Evolutionary conservation across 495 filamentous ascomycete species (phyloP).

Genomic region (Geoglossum glabrum): DNA sequence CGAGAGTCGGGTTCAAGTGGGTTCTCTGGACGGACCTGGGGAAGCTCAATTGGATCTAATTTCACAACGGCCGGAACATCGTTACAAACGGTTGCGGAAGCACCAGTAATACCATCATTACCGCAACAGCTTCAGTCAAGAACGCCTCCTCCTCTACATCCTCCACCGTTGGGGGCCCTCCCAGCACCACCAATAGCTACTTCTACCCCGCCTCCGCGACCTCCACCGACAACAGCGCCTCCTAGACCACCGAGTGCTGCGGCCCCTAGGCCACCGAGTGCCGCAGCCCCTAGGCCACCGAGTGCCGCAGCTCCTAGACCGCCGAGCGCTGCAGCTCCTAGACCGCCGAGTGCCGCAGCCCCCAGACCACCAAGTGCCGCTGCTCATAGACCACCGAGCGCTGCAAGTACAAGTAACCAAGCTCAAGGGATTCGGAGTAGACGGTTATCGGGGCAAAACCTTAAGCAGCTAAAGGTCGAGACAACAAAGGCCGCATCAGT

Average conservation of each 20-base stretch:
- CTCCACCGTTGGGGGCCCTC: conserved; percentile 17
- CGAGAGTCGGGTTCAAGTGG: conserved; percentile 79
- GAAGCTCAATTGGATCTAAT: conserved; percentile 65
- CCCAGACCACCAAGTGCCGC: conserved; percentile 7
- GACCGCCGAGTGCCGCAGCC: conserved; percentile 8
- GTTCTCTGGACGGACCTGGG: conserved; percentile 68
- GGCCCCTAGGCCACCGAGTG: conserved; percentile 11
- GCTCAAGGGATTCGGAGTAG: conserved; percentile 50
- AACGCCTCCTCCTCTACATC: conserved; percentile 20
- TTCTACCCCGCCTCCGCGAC: conserved; percentile 14
- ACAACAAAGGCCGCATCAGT: conserved; percentile 14
- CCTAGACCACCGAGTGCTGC: conserved; percentile 6
- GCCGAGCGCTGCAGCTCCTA: conserved; percentile 18
- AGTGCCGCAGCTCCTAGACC: conserved; percentile 15
- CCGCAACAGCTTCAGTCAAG: conserved; percentile 13
- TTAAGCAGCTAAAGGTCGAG: conserved; percentile 78
- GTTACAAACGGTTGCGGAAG: conserved; percentile 61
- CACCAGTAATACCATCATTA: conserved; percentile 17
- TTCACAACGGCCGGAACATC: conserved; percentile 50
- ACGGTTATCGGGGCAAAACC: conserved; percentile 58
- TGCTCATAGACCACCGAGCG: conserved; percentile 15
- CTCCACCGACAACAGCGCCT: neutral
- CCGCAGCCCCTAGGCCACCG: conserved; percentile 15
- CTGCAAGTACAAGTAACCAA: conserved; percentile 18
- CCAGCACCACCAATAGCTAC: conserved; percentile 8